Evolutionary conservation across 768 basidiomycete species (phyloP), one percentile per base, ranked within the genome.

Genomic region (Podaxis sp.): DNA sequence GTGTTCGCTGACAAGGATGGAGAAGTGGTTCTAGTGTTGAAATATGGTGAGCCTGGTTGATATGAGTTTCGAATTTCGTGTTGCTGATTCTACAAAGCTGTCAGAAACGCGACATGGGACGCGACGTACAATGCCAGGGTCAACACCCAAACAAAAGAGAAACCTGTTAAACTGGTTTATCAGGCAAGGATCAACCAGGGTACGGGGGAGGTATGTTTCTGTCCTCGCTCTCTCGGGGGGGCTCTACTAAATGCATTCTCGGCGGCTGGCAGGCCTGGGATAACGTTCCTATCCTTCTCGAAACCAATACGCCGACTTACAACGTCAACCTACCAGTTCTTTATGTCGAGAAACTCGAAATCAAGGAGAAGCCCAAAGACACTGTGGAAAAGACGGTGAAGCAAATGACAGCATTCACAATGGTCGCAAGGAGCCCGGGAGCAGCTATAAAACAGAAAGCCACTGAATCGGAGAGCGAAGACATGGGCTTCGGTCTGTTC

Each of bases 71-170:
- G 48, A 7, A 8, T 56, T 20, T 33, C 11, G 36, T 12, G 15
- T 20, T 11, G 2, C 49, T 13, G 17, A 44, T 33, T 56, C 7
- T 59, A 38, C 4, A 6, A 38, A 71, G 72, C 68, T 44, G 72
- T 73, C 4, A 56, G 66, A 36, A 30, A 67, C 38, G 75, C 74
- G 2, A 70, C 60, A 20, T 81, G 80, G 78, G 66, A 41, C 17
- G 71, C 79, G 2, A 64, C 64, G 8, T 80, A 81, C 41, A 77
- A 80, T 59, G 70, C 80, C 38, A 73, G 79, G 1, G 79, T 77
- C 15, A 68, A 78, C 46, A 79, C 72, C 64, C 64, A 76, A 13
- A 62, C 74, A 3, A 73, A 73, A 40, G 73, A 77, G 3, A 70
- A 72, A 11, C 66, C 74, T 0, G 65, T 77, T 1, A 71, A 68